phyloP scores from a whole-genome alignment of 139 green algal species.

The Yamagishiella unicocca region DNA sequence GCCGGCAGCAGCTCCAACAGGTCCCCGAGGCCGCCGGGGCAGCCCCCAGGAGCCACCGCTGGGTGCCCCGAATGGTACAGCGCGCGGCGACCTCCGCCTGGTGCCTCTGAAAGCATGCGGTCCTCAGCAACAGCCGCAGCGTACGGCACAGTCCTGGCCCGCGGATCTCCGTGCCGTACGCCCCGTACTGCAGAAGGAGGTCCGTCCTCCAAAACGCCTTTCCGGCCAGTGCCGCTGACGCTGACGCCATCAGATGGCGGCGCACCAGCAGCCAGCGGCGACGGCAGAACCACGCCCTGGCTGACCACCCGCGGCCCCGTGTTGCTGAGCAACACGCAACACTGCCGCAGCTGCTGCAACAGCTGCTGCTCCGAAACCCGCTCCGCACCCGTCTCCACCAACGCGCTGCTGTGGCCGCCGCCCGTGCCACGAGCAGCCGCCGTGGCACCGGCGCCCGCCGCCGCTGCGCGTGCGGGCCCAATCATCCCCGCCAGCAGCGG shows the following conservation, averaged over 20 bases:
- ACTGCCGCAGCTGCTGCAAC: slow-evolving; percentile 32
- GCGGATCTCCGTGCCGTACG: no score
- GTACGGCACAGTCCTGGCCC: no score
- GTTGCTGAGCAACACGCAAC: slow-evolving; percentile 1
- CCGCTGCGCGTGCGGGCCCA: neutral
- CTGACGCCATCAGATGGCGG: no score
- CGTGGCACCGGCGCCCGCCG: neutral
- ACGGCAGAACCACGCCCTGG: neutral
- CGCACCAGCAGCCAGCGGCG: no score
- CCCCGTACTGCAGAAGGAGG: no score
- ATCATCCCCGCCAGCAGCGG: slow-evolving; percentile 47
- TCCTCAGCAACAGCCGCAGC: neutral
- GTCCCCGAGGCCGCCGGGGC: neutral
- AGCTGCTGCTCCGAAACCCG: neutral
- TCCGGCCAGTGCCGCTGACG: no score
- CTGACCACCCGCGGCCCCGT: neutral
- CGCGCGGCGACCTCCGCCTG: neutral
- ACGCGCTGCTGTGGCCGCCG: neutral
- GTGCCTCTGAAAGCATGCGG: neutral
- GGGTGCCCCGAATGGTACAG: neutral
- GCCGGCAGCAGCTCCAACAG: neutral
- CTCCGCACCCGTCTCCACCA: no score
- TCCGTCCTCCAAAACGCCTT: no score
- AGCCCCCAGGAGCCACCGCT: neutral
- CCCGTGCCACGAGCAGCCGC: neutral